Conservation (phyloP, 176 grass and related monocot species). For the Cenchrus americanus region DNA sequence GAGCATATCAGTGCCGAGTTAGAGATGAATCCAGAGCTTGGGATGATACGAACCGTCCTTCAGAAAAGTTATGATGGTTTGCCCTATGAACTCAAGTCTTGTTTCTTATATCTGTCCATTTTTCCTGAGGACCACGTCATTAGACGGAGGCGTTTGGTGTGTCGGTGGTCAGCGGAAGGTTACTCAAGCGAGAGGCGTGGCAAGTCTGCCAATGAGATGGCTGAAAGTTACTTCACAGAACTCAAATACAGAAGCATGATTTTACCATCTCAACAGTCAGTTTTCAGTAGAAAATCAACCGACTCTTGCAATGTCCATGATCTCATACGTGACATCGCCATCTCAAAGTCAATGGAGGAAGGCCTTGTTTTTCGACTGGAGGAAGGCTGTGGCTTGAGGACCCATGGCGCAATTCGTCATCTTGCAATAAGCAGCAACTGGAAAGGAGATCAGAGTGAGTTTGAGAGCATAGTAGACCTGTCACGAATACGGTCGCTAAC, state of each 20-base stretch:
- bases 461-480: neutral
- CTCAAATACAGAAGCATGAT: neutral
- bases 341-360: slow-evolving; percentile 7
- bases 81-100: neutral
- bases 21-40: neutral
- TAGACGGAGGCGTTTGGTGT: neutral
- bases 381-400: neutral
- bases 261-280: neutral
- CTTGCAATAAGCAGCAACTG: slow-evolving; percentile 6
- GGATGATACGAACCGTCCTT: neutral
- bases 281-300: neutral
- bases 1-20: neutral
- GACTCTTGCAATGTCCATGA: slow-evolving; percentile 1
- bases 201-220: neutral
- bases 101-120: neutral
- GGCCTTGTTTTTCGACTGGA: neutral
- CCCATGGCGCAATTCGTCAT: neutral
- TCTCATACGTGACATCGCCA: neutral
- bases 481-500: neutral
- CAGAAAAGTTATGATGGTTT: neutral
- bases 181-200: neutral
- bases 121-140: neutral
- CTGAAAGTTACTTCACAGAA: neutral
- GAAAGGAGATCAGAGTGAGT: neutral
- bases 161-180: neutral